Base-by-base conservation (phyloP, 441 rosid species). In the Euphorbia celastroides region DNA sequence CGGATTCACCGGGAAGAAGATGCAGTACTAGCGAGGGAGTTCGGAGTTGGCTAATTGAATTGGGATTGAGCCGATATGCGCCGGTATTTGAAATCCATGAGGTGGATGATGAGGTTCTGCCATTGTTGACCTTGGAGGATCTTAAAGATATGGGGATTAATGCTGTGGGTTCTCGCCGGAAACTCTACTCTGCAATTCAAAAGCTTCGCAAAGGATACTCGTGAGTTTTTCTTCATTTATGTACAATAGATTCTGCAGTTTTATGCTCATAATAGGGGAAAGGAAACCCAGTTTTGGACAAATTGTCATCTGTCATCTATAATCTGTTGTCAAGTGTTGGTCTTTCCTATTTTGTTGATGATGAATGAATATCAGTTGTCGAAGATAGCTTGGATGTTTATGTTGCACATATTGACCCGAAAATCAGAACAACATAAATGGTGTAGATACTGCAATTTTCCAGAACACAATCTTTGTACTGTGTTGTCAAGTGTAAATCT, bases 121-220 rank as follows among this genome's bases (percentile, higher is more conserved):
- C 89, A 11, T 74, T 87, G 74, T 57, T 87, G 71, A 87, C 89
- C 2, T 69, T 87, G 65, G 92, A 87, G 77, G 92, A 87, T 75
- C 86, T 87, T 67, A 87, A 83, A 69, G 92, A 87, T 68, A 87
- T 87, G 92, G 92, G 92, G 34, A 83, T 87, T 13, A 84, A 77
- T 58, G 92, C 92, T 1, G 92, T 84, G 36, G 92, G 92, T 30
- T 87, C 92, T 11, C 73, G 92, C 67, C 68, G 92, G 77, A 87
- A 83, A 74, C 72, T 87, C 64, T 83, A 77, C 51, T 66, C 82
- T 26, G 89, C 89, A 2, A 87, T 87, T 31, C 86, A 77, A 75
- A 87, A 84, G 80, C 92, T 87, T 60, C 82, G 78, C 38, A 80
- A 75, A 74, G 88, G 84, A 31, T 76, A 78, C 58, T 81, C 86